Percentiles rank a stretch among this genome's conserved stretches.
Evolutionary conservation across 495 filamentous ascomycete genomes (phyloP).

Genomic region (Chlorociboria aeruginascens): DNA sequence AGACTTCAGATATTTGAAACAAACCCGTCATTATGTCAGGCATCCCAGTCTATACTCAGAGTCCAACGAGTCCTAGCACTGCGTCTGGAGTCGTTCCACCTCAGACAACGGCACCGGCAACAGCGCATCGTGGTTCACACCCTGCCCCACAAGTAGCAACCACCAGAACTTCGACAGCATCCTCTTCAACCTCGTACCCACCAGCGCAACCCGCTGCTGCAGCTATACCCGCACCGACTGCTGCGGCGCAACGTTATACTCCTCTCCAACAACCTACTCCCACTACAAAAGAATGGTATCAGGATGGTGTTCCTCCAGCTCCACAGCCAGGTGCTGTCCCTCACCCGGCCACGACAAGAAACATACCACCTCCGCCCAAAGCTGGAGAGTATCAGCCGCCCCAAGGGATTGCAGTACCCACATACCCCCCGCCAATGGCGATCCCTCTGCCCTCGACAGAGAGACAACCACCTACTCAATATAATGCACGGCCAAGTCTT

Average conservation of each 20-base stretch:
- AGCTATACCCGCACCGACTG: constrained; percentile 15
- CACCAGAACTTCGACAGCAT: constrained; percentile 5
- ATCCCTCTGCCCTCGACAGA: constrained; percentile 12
- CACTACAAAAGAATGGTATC: constrained; percentile 17
- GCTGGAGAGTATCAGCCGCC: constrained; percentile 27
- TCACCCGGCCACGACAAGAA: constrained; percentile 10
- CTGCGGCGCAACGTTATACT: constrained; percentile 3
- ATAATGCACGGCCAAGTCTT: constrained; percentile 17
- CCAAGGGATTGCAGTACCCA: constrained; percentile 11
- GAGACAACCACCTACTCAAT: not conserved
- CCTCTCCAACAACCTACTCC: constrained; percentile 16
- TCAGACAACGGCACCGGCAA: constrained; percentile 20
- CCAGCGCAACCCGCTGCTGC: constrained; percentile 10
- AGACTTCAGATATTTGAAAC: not conserved
- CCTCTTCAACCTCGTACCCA: constrained; percentile 6
- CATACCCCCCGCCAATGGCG: constrained; percentile 19
- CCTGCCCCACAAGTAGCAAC: not conserved
- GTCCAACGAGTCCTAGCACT: constrained; percentile 32
- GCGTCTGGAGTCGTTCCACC: constrained; percentile 23
- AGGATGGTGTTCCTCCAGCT: constrained; percentile 20
- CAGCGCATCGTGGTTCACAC: not conserved
- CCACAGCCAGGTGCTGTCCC: constrained; percentile 42
- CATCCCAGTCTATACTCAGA: constrained; percentile 37
- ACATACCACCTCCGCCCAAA: constrained; percentile 38
- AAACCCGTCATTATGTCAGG: constrained; percentile 25